Evolutionary conservation across 2,329 filamentous ascomycete species (phyloP).

Genomic region (Pleurostoma richardsiae): DNA sequence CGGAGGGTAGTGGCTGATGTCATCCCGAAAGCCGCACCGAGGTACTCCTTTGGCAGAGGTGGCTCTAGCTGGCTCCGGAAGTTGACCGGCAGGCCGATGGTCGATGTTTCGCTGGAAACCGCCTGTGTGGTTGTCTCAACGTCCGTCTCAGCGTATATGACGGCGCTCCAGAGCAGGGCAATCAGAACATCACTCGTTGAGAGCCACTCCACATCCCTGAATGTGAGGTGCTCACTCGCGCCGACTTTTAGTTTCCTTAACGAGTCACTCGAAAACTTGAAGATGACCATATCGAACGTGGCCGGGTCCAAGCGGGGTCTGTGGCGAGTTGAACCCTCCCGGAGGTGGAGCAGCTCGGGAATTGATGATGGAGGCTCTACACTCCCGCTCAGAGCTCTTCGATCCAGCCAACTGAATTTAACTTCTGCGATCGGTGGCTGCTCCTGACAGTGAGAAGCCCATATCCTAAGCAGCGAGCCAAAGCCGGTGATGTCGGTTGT

Average conservation of each 20-base stretch:
- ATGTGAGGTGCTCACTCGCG: slow-evolving; percentile 10
- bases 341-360: neutral
- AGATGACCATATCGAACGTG: slow-evolving; percentile 13
- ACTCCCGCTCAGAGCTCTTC: neutral
- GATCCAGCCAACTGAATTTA: neutral
- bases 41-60: slow-evolving; percentile 14
- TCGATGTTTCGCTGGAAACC: slow-evolving; percentile 1
- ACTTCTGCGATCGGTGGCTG: neutral
- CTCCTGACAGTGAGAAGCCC: too few species aligned
- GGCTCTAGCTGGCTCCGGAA: slow-evolving; percentile 15
- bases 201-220: slow-evolving; percentile 13
- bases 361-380: neutral
- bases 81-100: slow-evolving; percentile 20
- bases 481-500: too few species aligned
- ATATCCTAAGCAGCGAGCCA: too few species aligned
- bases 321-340: neutral
- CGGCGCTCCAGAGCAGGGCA: slow-evolving; percentile 19
- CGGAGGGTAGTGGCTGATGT: slow-evolving; percentile 3
- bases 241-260: slow-evolving; percentile 13
- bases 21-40: slow-evolving; percentile 21
- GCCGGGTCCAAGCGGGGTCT: neutral
- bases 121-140: neutral
- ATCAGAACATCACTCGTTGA: slow-evolving; percentile 20
- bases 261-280: slow-evolving; percentile 14
- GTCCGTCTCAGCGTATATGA: slow-evolving; percentile 10